Conservation (phyloP, 306 rosid genomes). For the Elaeagnus macrophylla region DNA sequence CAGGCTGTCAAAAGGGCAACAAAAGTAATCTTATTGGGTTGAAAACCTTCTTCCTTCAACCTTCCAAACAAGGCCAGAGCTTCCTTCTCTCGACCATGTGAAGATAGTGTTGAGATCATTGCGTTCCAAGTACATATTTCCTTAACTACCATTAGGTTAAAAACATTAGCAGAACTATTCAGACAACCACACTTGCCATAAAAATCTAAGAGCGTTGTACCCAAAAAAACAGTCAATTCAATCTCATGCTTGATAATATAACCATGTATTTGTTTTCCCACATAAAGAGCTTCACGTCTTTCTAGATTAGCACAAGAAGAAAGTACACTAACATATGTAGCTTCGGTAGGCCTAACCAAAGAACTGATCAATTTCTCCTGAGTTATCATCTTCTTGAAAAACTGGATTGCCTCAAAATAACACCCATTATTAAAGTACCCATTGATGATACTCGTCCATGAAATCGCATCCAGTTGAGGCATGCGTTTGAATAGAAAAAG, state of each 20-base stretch:
- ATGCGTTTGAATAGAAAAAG: conserved; percentile 35
- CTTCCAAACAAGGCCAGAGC: conserved; percentile 50
- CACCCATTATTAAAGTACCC: conserved; percentile 46
- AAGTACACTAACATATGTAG: conserved; percentile 57
- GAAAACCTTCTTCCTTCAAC: conserved; percentile 37
- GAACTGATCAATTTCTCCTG: conserved; percentile 14
- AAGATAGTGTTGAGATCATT: conserved; percentile 62
- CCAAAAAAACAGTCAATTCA: conserved; percentile 38
- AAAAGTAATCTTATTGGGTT: conserved; percentile 53
- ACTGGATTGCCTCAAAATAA: conserved; percentile 32
- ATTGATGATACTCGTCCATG: conserved; percentile 62
- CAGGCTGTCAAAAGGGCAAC: conserved; percentile 66
- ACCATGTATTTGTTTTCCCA: conserved; percentile 61
- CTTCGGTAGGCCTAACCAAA: conserved; percentile 63
- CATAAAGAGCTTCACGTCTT: conserved; percentile 36
- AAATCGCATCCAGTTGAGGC: conserved; percentile 47
- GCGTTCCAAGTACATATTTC: conserved; percentile 76
- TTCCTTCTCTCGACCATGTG: conserved; percentile 56
- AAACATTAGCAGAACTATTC: conserved; percentile 31
- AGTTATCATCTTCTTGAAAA: conserved; percentile 36
- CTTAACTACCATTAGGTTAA: conserved; percentile 27
- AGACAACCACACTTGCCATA: conserved; percentile 70
- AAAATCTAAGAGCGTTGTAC: conserved; percentile 52
- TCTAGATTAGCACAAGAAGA: conserved; percentile 50
- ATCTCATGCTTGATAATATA: conserved; percentile 30